phyloP scores from a whole-genome alignment of 2,329 filamentous ascomycete species.

The Aspergillus sp. region DNA sequence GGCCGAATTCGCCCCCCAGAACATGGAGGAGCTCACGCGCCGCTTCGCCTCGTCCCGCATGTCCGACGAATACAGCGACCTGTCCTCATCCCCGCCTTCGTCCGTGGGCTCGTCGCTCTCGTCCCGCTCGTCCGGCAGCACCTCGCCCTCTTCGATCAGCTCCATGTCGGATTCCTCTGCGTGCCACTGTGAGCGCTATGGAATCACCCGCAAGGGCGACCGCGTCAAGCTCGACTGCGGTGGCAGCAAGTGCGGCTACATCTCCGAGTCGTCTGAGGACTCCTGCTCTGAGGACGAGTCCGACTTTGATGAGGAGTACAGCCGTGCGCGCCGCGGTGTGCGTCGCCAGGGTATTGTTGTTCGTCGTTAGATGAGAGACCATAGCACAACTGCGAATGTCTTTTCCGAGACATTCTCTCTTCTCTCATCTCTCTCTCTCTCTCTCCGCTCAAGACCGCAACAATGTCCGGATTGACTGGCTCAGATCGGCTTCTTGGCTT shows the following conservation, averaged over 20 bases:
- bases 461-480: not conserved
- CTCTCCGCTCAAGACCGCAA: not conserved
- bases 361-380: slow-evolving; percentile 29
- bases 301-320: slow-evolving; percentile 41
- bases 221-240: slow-evolving; percentile 96
- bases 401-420: not conserved
- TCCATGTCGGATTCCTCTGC: slow-evolving; percentile 65
- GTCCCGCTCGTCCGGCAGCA: slow-evolving; percentile 66
- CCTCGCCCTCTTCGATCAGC: slow-evolving; percentile 57
- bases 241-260: slow-evolving; percentile 81
- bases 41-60: slow-evolving; percentile 73
- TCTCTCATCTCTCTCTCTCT: not conserved
- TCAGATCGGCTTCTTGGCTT: slow-evolving; percentile 6
- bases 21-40: slow-evolving; percentile 75
- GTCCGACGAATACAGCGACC: slow-evolving; percentile 68
- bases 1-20: slow-evolving; percentile 70
- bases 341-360: slow-evolving; percentile 41
- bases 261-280: slow-evolving; percentile 60
- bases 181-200: slow-evolving; percentile 95
- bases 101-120: slow-evolving; percentile 66
- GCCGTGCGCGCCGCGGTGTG: slow-evolving; percentile 33
- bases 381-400: too few species aligned
- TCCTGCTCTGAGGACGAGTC: slow-evolving; percentile 66
- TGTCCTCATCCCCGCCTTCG: slow-evolving; percentile 72
- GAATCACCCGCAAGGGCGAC: slow-evolving; percentile 89